These are phyloP conservation scores for Xanthoconium purpureum DNA, from an alignment of 768 basidiomycete genomes.

Conservation along the genomic window DNA sequence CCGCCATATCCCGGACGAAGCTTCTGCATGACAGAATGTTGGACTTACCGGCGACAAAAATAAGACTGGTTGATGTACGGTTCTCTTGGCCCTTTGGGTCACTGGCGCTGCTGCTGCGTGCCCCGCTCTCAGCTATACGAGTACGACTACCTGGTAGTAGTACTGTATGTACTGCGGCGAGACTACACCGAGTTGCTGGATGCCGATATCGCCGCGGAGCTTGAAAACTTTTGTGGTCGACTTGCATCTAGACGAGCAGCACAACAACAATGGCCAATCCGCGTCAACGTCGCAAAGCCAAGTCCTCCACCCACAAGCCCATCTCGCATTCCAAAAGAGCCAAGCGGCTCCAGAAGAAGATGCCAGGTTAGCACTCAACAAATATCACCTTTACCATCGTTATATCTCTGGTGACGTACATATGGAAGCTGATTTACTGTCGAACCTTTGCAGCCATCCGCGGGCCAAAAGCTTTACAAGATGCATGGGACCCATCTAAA, in stretches of 20 bases:
- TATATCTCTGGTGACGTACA: neutral
- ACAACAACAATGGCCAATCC: slow-evolving; percentile 74
- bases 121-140: too few species aligned
- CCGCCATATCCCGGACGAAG: neutral
- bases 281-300: slow-evolving; percentile 83
- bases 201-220: slow-evolving; percentile 7
- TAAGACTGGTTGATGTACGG: too few species aligned
- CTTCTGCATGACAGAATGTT: neutral
- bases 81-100: too few species aligned
- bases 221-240: slow-evolving; percentile 1
- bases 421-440: slow-evolving; percentile 1
- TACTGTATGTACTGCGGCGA: too few species aligned
- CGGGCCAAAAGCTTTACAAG: slow-evolving; percentile 77
- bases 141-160: too few species aligned
- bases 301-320: slow-evolving; percentile 70
- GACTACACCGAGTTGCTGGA: too few species aligned
- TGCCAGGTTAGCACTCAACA: slow-evolving; percentile 51
- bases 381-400: neutral
- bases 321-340: slow-evolving; percentile 74
- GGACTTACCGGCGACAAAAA: slow-evolving; percentile 5
- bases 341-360: slow-evolving; percentile 75
- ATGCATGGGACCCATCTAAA: slow-evolving; percentile 83
- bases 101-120: too few species aligned
- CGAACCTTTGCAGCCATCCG: slow-evolving; percentile 54
- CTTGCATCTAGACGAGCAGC: too few species aligned